These are phyloP conservation scores for Arthroderma sp. DNA, from an alignment of 2,329 filamentous ascomycete genomes.

Conservation along the genomic window DNA sequence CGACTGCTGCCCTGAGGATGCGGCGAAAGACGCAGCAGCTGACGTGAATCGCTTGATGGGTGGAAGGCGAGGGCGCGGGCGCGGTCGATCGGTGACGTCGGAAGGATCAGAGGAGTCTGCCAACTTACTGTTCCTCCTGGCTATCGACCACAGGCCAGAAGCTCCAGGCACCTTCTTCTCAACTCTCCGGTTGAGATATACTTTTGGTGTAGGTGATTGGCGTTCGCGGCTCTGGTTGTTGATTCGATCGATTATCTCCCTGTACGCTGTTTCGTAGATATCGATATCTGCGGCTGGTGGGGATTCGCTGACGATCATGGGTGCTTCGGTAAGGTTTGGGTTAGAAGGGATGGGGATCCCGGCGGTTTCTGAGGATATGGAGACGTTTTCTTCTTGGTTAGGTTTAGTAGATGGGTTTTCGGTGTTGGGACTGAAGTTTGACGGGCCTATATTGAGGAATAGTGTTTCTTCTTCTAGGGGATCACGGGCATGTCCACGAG, in stretches of 20 bases:
- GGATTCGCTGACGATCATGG: conserved; percentile 48
- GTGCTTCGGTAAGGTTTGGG: background rate
- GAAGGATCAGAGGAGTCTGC: background rate
- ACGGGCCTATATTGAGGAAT: conserved; percentile 65
- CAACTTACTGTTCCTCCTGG: background rate
- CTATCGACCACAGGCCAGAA: background rate
- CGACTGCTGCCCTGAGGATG: background rate
- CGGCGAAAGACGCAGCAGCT: background rate
- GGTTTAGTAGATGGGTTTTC: background rate
- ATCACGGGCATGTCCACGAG: conserved; percentile 51
- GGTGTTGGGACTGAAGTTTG: conserved; percentile 32
- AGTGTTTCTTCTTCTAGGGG: conserved; percentile 53
- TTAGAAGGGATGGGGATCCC: background rate
- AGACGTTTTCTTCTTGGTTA: conserved; percentile 6
- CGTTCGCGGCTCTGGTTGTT: conserved; percentile 31
- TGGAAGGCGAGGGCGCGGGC: background rate
- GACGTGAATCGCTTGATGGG: background rate
- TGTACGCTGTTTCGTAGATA: conserved; percentile 80
- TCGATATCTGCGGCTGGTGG: conserved; percentile 74
- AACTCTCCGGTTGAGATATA: conserved; percentile 46
- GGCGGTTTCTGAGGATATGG: background rate
- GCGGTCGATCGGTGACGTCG: background rate
- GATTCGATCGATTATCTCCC: conserved; percentile 68
- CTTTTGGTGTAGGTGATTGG: conserved; percentile 39
- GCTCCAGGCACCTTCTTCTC: conserved; percentile 21